Evolutionary conservation across 2,329 filamentous ascomycete species (phyloP), one percentile per base, ranked within the genome.

Genomic region (Piedraia hortae): DNA sequence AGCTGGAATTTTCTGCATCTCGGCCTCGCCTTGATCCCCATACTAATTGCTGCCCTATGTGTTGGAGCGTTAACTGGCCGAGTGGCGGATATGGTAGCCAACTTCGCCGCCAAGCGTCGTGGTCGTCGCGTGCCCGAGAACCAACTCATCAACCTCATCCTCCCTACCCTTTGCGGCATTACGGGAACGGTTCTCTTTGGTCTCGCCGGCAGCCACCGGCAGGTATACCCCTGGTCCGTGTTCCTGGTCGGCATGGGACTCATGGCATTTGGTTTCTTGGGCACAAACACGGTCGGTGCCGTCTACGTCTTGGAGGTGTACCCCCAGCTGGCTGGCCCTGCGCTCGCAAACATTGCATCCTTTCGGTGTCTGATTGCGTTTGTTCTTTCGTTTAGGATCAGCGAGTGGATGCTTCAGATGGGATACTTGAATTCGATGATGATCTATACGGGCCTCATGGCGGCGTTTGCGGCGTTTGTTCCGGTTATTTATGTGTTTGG

Each of bases 261-360:
- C 13, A 36, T 39, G 24, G 31, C 33, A 3, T 37, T 41, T 20
- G 34, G 36, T 6, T 39, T 38, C 26, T 30, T 41, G 1, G 32
- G 33, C 6, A 33, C 34, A 4, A 41, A 38, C 16, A 39, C 37
- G 4, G 32, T 41, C 16, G 31, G 35, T 7, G 31, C 35, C 2
- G 37, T 41, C n/a, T 41, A 39, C 21, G 33, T 39, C 6, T 28
- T 41, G 2, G 37, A 41, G 24, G 33, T 30, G 27, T 41, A 41
- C 23, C 36, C 37, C 10, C 35, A 39, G 20, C 29, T 38, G 24
- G 37, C 37, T 5, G 37, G 37, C 5, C 37, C 37, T 4, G 32
- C 35, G 5, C 27, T 41, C 4, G 37, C 39, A 26, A 41, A 41
- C 24, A 35, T 41, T 18, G 34, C 37, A 6, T 34, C 30, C 10